These are phyloP conservation scores for Colletotrichum musae DNA, from an alignment of 2,329 filamentous ascomycete species.

Conservation along the genomic window DNA sequence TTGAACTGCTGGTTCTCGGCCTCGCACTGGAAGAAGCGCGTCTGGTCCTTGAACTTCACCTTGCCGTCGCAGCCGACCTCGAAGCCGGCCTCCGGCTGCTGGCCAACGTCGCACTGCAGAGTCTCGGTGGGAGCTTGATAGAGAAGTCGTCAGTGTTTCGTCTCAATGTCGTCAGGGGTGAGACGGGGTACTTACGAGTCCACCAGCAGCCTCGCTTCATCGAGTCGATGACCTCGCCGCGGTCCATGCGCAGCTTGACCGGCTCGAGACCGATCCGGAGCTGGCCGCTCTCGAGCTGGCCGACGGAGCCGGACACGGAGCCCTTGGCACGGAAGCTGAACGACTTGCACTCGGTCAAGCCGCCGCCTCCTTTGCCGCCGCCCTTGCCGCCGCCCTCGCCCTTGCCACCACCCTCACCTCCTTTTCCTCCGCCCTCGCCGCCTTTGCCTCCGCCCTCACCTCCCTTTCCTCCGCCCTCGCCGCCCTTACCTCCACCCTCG, in stretches of 20 bases:
- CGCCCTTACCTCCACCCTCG: neutral
- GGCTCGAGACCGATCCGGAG: constrained; percentile 64
- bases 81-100: constrained; percentile 68
- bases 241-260: constrained; percentile 60
- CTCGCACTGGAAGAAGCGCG: constrained; percentile 72
- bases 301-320: constrained; percentile 66
- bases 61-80: constrained; percentile 66
- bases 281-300: constrained; percentile 74
- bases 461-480: neutral
- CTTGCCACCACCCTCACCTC: neutral
- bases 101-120: constrained; percentile 73
- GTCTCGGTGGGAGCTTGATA: constrained; percentile 66
- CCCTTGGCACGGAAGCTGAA: constrained; percentile 68
- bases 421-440: constrained; percentile 6
- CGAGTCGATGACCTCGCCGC: constrained; percentile 68
- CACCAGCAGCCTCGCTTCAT: constrained; percentile 74
- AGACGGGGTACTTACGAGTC: constrained; percentile 62
- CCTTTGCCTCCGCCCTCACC: constrained; percentile 2
- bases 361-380: neutral
- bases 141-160: neutral
- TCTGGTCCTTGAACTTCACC: constrained; percentile 65
- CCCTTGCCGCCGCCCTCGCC: neutral
- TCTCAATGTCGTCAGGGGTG: too few relatives aligned
- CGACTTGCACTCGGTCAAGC: constrained; percentile 47
- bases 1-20: constrained; percentile 70